Conservation (phyloP, 1,284 basidiomycete genomes). For the Leccinum pseudoinsigne region DNA sequence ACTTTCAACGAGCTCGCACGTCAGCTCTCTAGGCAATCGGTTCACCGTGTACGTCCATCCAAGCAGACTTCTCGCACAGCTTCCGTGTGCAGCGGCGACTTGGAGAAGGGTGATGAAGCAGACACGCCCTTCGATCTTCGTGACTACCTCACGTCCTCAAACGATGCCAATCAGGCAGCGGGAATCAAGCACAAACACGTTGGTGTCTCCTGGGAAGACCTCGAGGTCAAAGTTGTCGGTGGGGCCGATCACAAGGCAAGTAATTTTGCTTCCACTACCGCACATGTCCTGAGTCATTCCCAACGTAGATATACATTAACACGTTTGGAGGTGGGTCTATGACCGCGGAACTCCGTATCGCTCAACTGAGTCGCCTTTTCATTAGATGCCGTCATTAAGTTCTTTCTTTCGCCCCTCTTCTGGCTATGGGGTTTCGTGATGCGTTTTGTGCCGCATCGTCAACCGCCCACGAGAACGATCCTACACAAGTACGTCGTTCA, state of each 20-base stretch:
- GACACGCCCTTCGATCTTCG: slow-evolving; percentile 63
- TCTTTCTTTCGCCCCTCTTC: slow-evolving; percentile 55
- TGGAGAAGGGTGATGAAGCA: slow-evolving; percentile 45
- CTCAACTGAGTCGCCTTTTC: slow-evolving; percentile 15
- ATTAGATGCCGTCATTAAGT: slow-evolving; percentile 58
- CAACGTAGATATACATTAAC: slow-evolving; percentile 59
- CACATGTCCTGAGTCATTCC: neutral
- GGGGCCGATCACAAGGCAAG: slow-evolving; percentile 58
- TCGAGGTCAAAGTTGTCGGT: slow-evolving; percentile 72
- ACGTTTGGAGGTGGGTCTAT: slow-evolving; percentile 55
- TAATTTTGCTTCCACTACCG: slow-evolving; percentile 1
- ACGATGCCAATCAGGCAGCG: slow-evolving; percentile 63
- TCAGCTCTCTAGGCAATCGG: slow-evolving; percentile 32
- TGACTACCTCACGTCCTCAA: slow-evolving; percentile 72
- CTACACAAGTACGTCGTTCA: slow-evolving; percentile 59
- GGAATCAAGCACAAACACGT: slow-evolving; percentile 85
- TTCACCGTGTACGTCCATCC: slow-evolving; percentile 20
- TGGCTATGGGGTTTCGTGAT: slow-evolving; percentile 50
- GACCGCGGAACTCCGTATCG: slow-evolving; percentile 5
- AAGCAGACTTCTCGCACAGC: slow-evolving; percentile 24
- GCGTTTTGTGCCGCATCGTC: slow-evolving; percentile 56
- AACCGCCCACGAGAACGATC: slow-evolving; percentile 54
- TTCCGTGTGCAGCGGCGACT: slow-evolving; percentile 35
- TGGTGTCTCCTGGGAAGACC: slow-evolving; percentile 77
- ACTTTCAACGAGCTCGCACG: slow-evolving; percentile 55